Percentiles rank a stretch among this genome's conserved stretches.
Evolutionary conservation across 805 yeast species (phyloP).

Genomic region (Spathaspora sp.): DNA sequence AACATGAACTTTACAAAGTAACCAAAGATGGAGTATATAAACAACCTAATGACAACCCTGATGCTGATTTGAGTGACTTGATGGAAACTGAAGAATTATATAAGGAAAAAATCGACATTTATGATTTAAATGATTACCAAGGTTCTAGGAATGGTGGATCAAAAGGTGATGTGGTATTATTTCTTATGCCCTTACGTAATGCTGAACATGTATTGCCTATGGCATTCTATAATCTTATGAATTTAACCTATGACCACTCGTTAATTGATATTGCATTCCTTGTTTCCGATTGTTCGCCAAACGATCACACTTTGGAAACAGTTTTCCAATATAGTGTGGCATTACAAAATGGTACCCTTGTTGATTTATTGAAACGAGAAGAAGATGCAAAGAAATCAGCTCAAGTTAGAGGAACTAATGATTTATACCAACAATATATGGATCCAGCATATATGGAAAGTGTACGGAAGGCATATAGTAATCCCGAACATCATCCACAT

Average conservation of each 20-base stretch:
- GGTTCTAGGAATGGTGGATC: slow-evolving; percentile 50
- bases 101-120: slow-evolving; percentile 51
- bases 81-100: slow-evolving; percentile 30
- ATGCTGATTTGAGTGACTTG: slow-evolving; percentile 3
- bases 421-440: slow-evolving; percentile 69
- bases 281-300: slow-evolving; percentile 74
- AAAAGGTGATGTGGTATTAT: slow-evolving; percentile 59
- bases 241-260: slow-evolving; percentile 78
- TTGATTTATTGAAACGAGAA: slow-evolving; percentile 42
- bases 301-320: slow-evolving; percentile 62
- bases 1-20: slow-evolving; percentile 20
- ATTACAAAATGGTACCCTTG: slow-evolving; percentile 67
- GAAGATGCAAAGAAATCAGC: slow-evolving; percentile 28
- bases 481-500: slow-evolving; percentile 59
- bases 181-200: slow-evolving; percentile 74
- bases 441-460: slow-evolving; percentile 54
- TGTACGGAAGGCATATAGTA: slow-evolving; percentile 56
- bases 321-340: slow-evolving; percentile 62
- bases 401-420: slow-evolving; percentile 51
- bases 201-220: slow-evolving; percentile 75
- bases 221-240: slow-evolving; percentile 83
- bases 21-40: slow-evolving; percentile 14
- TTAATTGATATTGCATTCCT: slow-evolving; percentile 77
- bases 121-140: slow-evolving; percentile 55
- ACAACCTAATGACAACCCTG: slow-evolving; percentile 1